Conservation (phyloP, 805 yeast genomes). For the Kazachstania martiniae region DNA sequence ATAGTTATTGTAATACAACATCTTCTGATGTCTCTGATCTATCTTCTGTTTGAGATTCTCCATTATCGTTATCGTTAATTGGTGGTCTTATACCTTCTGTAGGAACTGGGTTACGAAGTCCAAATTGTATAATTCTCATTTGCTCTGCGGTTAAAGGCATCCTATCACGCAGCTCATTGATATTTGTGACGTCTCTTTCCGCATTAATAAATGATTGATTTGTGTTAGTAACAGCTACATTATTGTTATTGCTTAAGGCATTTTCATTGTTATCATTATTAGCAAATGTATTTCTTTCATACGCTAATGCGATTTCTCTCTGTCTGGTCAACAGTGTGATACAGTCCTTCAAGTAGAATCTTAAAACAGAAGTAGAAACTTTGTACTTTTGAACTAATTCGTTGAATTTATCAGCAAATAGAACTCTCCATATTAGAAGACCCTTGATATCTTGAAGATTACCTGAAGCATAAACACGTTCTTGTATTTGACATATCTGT, state of each 20-base stretch:
- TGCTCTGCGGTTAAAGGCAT: conserved; percentile 17
- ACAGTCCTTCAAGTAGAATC: conserved; percentile 26
- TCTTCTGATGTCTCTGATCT: conserved; percentile 23
- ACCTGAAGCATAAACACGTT: conserved; percentile 13
- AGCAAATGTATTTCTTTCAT: conserved; percentile 10
- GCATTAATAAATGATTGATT: conserved; percentile 5
- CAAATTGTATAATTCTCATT: conserved; percentile 19
- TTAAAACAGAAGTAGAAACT: conserved; percentile 23
- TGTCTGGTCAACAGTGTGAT: conserved; percentile 25
- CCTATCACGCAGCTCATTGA: conserved; percentile 7
- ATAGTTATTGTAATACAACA: conserved; percentile 1
- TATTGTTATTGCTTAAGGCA: not conserved
- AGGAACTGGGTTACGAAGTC: conserved; percentile 11
- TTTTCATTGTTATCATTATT: conserved; percentile 3
- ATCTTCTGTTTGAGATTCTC: conserved; percentile 10
- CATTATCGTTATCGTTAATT: not conserved
- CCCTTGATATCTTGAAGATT: conserved; percentile 18
- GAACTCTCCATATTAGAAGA: conserved; percentile 20
- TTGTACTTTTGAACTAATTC: conserved; percentile 22
- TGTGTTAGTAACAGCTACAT: conserved; percentile 2
- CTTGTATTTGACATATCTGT: conserved; percentile 19
- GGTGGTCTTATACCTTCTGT: conserved; percentile 5
- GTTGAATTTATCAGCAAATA: conserved; percentile 19
- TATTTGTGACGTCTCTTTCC: conserved; percentile 4
- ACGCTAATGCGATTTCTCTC: conserved; percentile 23